These are phyloP conservation scores for Tolypocladium tundrense DNA, from an alignment of 2,329 filamentous ascomycete genomes.

Conservation along the genomic window DNA sequence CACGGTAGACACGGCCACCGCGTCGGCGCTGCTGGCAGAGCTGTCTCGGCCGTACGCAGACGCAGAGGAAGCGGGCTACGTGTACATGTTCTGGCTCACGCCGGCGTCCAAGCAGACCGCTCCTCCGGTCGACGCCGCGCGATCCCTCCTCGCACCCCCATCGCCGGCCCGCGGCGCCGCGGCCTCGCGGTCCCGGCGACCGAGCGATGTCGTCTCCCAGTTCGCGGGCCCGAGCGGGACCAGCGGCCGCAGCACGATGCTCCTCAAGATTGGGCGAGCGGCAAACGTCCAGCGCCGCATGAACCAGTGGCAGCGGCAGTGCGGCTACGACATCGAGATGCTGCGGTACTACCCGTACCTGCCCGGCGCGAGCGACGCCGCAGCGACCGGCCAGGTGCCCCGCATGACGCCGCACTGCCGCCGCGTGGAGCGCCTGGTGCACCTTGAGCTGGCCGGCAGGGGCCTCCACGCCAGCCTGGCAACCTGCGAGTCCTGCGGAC, in stretches of 20 bases:
- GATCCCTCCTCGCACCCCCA: slow-evolving; percentile 46
- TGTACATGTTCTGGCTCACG: slow-evolving; percentile 98
- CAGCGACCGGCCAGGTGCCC: slow-evolving; percentile 23
- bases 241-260: slow-evolving; percentile 45
- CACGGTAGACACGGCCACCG: slow-evolving; percentile 53
- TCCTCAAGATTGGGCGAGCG: slow-evolving; percentile 57
- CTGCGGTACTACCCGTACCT: slow-evolving; percentile 88
- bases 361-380: slow-evolving; percentile 25
- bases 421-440: slow-evolving; percentile 80
- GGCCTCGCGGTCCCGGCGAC: slow-evolving; percentile 28
- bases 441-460: slow-evolving; percentile 70
- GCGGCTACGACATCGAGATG: slow-evolving; percentile 77
- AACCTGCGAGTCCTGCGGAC: slow-evolving; percentile 68
- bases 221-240: slow-evolving; percentile 28
- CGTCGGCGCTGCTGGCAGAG: slow-evolving; percentile 64
- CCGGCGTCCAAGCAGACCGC: slow-evolving; percentile 43
- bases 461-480: slow-evolving; percentile 40
- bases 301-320: slow-evolving; percentile 90
- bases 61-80: slow-evolving; percentile 76
- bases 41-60: slow-evolving; percentile 57
- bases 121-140: slow-evolving; percentile 47
- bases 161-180: slow-evolving; percentile 16
- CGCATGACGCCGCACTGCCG: slow-evolving; percentile 77
- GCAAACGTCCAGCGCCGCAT: slow-evolving; percentile 83
- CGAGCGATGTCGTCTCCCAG: slow-evolving; percentile 44